A percentile compares a stretch with the other conserved stretches of the same genome.
Evolutionary conservation across 768 basidiomycete species (phyloP).

Genomic region (Pleurotus tuoliensis): DNA sequence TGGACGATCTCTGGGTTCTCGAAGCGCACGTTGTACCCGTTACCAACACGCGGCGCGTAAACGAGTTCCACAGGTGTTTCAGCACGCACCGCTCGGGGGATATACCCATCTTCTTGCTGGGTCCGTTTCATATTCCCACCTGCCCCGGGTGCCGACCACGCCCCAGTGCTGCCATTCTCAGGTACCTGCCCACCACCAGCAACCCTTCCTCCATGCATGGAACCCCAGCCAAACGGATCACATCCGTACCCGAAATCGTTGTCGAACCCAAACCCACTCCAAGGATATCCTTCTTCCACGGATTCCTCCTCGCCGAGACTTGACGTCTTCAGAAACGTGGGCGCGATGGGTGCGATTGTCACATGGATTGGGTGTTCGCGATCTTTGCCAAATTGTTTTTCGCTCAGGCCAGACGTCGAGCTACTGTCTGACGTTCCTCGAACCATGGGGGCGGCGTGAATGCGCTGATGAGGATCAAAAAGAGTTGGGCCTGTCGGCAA

Average conservation of each 20-base stretch:
- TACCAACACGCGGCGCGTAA: conserved; percentile 55
- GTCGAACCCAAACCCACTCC: conserved; percentile 45
- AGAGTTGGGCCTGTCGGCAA: not conserved
- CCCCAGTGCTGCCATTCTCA: conserved; percentile 14
- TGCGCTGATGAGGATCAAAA: not conserved
- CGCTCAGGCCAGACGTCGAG: conserved; percentile 1
- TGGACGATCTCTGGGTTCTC: not conserved
- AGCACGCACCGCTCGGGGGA: conserved; percentile 26
- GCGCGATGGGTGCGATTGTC: conserved; percentile 47
- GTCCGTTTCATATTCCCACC: conserved; percentile 12
- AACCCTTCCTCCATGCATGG: conserved; percentile 16
- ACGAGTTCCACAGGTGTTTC: conserved; percentile 65
- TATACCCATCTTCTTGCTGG: conserved; percentile 13
- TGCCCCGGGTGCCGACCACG: conserved; percentile 9
- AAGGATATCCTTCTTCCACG: conserved; percentile 21
- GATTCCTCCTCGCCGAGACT: conserved; percentile 41
- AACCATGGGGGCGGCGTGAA: conserved; percentile 1
- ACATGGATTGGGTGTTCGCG: conserved; percentile 23
- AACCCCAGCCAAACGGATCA: conserved; percentile 22
- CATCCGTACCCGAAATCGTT: conserved; percentile 33
- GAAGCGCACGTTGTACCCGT: conserved; percentile 24
- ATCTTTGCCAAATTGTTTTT: conserved; percentile 7
- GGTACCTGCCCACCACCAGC: conserved; percentile 11
- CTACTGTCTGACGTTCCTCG: conserved; percentile 5
- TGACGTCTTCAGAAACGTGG: conserved; percentile 83